These are phyloP conservation scores for Fonsecaea erecta DNA, from an alignment of 2,329 filamentous ascomycete species.

Conservation along the genomic window DNA sequence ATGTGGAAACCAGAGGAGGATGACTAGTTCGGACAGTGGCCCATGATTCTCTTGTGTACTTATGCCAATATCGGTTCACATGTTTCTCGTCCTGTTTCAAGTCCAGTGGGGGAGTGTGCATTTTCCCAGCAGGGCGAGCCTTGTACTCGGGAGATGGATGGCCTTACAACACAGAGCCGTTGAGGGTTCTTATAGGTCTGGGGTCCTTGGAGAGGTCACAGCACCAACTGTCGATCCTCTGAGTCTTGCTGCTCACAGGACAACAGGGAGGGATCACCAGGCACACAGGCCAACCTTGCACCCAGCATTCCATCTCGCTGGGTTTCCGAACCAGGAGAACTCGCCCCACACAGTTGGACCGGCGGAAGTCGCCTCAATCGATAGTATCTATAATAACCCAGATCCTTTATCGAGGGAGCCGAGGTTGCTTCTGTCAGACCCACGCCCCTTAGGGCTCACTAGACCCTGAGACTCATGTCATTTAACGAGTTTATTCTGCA, in stretches of 20 bases:
- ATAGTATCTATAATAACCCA: too few relatives aligned
- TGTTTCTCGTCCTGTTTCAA: neutral
- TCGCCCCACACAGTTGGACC: neutral
- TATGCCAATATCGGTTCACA: neutral
- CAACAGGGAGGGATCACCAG: too few relatives aligned
- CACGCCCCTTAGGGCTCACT: neutral
- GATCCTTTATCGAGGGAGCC: slow-evolving; percentile 3
- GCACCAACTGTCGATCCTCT: too few relatives aligned
- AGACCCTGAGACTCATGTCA: neutral
- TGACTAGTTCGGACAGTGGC: neutral
- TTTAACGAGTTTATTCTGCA: neutral
- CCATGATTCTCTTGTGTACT: neutral
- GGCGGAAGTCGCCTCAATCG: neutral
- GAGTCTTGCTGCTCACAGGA: neutral
- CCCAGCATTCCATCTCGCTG: neutral
- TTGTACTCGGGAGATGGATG: neutral
- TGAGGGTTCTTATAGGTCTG: neutral
- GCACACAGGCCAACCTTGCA: too few relatives aligned
- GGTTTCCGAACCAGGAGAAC: neutral
- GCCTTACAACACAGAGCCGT: neutral
- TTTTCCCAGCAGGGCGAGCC: neutral
- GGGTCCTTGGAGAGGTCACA: neutral
- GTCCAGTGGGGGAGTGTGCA: neutral
- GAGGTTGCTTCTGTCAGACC: slow-evolving; percentile 2
- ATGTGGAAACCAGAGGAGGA: too few relatives aligned